Base-by-base conservation (phyloP, 768 basidiomycete species). In the Lyophyllum decastes region DNA sequence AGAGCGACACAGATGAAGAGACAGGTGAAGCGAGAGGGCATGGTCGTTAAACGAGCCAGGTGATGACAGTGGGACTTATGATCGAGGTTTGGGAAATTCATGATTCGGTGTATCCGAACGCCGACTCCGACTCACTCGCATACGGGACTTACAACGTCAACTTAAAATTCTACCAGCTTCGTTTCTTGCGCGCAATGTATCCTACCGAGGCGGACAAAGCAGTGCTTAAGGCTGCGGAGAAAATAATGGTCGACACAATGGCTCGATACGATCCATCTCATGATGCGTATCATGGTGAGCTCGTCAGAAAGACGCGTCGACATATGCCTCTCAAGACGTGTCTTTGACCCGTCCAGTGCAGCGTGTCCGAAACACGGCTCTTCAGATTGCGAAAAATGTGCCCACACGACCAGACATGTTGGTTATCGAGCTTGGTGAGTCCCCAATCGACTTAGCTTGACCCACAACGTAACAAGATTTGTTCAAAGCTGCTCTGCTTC, bases 211-310 rank as follows among this genome's bases (percentile, higher is more conserved):
- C 78, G 48, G 87, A 90, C 67, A 75, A 79, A 48, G 73, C 71
- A 6, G 72, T 82, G 17, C 73, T 92, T 40, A 66, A 76, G 2
- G 82, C 76, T 12, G 88, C 88, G 1, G 87, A 92, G 66, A 77
- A 79, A 61, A 77, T 90, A 47, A 91, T 92, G 90, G 63, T 78
- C 44, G 77, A 87, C 46, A 83, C 82, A 0, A 92, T 92, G 92
- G 80, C 84, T 2, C 76, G 83, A 61, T 91, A 90, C 66, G 92
- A 92, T 66, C 84, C 90, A 4, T 91, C 90, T 27, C 92, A 93
- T 66, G 92, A 94, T 69, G 81, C 78, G 51, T 86, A 82, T 60
- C 92, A 94, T 66, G 90, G 90, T 90, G 60, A 67, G 83, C 45
- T 43, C 50, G 33, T 53, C 44, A n/a, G 11, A 30, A 8, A 25